Evolutionary conservation across 306 rosid species (phyloP).

Genomic region (Trifolium pratense): DNA sequence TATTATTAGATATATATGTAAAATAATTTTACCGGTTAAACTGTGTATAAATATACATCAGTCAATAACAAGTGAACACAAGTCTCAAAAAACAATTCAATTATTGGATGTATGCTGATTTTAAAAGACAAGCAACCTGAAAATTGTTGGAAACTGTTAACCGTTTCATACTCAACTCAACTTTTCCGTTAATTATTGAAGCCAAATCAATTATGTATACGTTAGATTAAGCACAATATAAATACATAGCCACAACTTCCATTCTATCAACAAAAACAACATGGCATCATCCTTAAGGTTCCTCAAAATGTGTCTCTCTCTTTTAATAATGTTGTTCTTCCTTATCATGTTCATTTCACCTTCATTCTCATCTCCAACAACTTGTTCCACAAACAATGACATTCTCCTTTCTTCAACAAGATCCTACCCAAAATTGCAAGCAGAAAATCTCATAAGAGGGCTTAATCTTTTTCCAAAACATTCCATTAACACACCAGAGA

Average conservation of each 20-base stretch:
- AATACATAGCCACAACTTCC: conserved; percentile 35
- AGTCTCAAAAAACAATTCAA: no score
- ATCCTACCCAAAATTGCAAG: conserved; percentile 37
- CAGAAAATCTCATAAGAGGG: conserved; percentile 69
- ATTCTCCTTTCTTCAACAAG: conserved; percentile 34
- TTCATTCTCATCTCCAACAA: conserved; percentile 42
- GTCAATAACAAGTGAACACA: no score
- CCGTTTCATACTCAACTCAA: no score
- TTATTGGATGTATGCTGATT: no score
- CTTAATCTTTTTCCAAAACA: conserved; percentile 76
- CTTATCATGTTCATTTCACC: neutral
- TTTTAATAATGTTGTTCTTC: conserved; percentile 38
- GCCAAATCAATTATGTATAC: no score
- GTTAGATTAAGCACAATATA: conserved; percentile 46
- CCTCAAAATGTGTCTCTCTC: neutral
- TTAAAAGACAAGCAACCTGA: no score
- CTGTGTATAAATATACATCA: no score
- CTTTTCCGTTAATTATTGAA: no score
- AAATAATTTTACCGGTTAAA: no score
- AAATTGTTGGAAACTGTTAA: no score
- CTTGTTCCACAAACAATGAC: neutral
- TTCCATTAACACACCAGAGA: conserved; percentile 46
- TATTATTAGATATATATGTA: no score
- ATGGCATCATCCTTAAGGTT: conserved; percentile 48
- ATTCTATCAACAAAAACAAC: conserved; percentile 43